Percentiles rank a stretch among this genome's conserved stretches.
These are phyloP conservation scores for Malus domestica DNA, from an alignment of 306 rosid genomes.

Conservation along the genomic window DNA sequence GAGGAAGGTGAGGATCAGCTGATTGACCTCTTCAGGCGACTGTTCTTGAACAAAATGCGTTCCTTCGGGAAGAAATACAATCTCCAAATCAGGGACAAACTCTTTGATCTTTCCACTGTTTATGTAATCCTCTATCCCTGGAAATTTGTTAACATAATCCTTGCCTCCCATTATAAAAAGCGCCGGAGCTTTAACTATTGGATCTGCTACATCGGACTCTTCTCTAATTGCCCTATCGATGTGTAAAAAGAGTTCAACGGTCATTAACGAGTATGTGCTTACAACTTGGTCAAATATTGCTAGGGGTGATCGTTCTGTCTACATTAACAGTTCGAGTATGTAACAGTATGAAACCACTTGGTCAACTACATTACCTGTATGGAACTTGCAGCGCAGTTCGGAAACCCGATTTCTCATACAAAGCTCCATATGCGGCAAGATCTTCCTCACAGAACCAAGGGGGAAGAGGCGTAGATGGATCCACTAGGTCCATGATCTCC, in stretches of 20 bases:
- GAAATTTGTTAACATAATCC: slow-evolving; percentile 60
- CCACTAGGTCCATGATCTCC: slow-evolving; percentile 88
- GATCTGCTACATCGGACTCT: slow-evolving; percentile 31
- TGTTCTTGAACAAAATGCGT: slow-evolving; percentile 89
- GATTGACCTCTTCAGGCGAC: slow-evolving; percentile 56
- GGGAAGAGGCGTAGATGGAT: slow-evolving; percentile 62
- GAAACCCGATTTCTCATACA: slow-evolving; percentile 76
- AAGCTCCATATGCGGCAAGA: slow-evolving; percentile 48
- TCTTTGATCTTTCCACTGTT: slow-evolving; percentile 49
- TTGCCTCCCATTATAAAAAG: slow-evolving; percentile 55
- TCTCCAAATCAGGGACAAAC: slow-evolving; percentile 48
- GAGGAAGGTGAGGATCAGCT: slow-evolving; percentile 56
- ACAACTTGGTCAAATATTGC: neutral
- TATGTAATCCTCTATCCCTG: slow-evolving; percentile 50
- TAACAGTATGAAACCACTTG: neutral
- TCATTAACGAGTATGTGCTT: neutral
- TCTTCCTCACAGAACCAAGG: slow-evolving; percentile 77
- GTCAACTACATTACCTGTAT: slow-evolving; percentile 42
- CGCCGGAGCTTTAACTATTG: slow-evolving; percentile 44
- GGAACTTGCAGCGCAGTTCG: slow-evolving; percentile 62
- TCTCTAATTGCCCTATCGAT: slow-evolving; percentile 38
- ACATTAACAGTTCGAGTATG: no score
- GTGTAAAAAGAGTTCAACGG: neutral
- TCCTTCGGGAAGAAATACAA: slow-evolving; percentile 59
- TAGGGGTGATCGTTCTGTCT: neutral